A percentile compares a stretch with the other conserved stretches of the same genome.
Evolutionary conservation across 257 asterid species (phyloP).

Genomic region (Anisodus acutangulus): DNA sequence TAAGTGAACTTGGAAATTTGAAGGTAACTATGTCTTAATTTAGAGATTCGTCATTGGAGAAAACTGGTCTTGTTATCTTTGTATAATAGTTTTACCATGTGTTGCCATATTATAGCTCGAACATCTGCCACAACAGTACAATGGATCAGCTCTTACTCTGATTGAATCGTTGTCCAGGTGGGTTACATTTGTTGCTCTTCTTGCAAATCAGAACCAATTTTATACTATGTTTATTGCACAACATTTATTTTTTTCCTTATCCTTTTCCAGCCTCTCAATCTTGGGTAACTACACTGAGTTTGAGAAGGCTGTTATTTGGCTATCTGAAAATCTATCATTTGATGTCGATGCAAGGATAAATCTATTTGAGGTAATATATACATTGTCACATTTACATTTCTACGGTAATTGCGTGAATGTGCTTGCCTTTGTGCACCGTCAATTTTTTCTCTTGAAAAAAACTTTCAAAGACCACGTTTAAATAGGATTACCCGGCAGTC

Average conservation of each 20-base stretch:
- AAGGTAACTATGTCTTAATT: constrained; percentile 46
- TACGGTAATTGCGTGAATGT: neutral
- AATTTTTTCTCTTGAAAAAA: neutral
- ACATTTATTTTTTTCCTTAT: neutral
- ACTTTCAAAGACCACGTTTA: constrained; percentile 5
- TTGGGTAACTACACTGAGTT: constrained; percentile 88
- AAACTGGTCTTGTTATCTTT: neutral
- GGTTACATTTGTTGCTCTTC: constrained; percentile 27
- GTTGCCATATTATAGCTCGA: constrained; percentile 61
- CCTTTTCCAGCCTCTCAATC: constrained; percentile 66
- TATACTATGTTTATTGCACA: neutral
- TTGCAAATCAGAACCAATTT: constrained; percentile 10
- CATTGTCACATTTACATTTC: constrained; percentile 17
- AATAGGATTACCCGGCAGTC: constrained; percentile 25
- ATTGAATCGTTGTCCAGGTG: constrained; percentile 94
- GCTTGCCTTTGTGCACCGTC: neutral
- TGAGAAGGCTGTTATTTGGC: constrained; percentile 81
- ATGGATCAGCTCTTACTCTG: constrained; percentile 90
- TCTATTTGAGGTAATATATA: constrained; percentile 81
- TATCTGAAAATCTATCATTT: constrained; percentile 79
- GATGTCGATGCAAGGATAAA: constrained; percentile 91
- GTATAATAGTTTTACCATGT: constrained; percentile 33
- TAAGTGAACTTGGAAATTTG: constrained; percentile 92
- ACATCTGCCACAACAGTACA: constrained; percentile 76
- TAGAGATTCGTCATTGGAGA: neutral